These are phyloP conservation scores for Leishmania guyanensis DNA, from an alignment of 208 protist species.

Conservation along the genomic window DNA sequence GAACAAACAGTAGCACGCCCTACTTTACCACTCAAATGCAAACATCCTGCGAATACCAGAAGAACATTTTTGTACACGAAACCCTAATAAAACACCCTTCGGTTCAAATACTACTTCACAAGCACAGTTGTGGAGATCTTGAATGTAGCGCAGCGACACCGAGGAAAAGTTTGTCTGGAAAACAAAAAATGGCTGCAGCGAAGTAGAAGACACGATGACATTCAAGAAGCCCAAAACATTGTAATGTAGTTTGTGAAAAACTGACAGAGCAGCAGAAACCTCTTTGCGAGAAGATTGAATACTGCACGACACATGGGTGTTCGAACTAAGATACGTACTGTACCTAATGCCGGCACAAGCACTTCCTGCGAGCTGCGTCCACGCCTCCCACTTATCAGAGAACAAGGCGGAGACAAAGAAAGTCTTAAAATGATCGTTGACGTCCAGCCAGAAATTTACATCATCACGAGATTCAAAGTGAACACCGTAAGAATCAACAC, in stretches of 20 bases:
- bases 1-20: background rate
- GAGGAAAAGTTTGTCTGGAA: slow-evolving; percentile 18
- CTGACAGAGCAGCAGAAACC: slow-evolving; percentile 4
- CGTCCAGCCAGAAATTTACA: slow-evolving; percentile 23
- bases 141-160: slow-evolving; percentile 17
- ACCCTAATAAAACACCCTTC: slow-evolving; percentile 5
- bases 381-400: slow-evolving; percentile 26
- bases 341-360: slow-evolving; percentile 22
- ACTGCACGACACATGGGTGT: slow-evolving; percentile 13
- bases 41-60: slow-evolving; percentile 8
- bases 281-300: slow-evolving; percentile 21
- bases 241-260: slow-evolving; percentile 11
- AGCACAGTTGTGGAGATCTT: slow-evolving; percentile 13
- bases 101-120: slow-evolving; percentile 5
- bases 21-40: slow-evolving; percentile 9
- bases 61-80: slow-evolving; percentile 7
- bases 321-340: background rate
- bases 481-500: slow-evolving; percentile 6
- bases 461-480: slow-evolving; percentile 27
- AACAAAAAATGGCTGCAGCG: slow-evolving; percentile 1
- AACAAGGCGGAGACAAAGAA: slow-evolving; percentile 26
- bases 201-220: slow-evolving; percentile 8
- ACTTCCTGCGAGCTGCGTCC: slow-evolving; percentile 20
- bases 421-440: background rate
- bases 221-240: background rate